Conservation (phyloP, 2,329 filamentous ascomycete genomes). For the Fusarium goolgardi region DNA sequence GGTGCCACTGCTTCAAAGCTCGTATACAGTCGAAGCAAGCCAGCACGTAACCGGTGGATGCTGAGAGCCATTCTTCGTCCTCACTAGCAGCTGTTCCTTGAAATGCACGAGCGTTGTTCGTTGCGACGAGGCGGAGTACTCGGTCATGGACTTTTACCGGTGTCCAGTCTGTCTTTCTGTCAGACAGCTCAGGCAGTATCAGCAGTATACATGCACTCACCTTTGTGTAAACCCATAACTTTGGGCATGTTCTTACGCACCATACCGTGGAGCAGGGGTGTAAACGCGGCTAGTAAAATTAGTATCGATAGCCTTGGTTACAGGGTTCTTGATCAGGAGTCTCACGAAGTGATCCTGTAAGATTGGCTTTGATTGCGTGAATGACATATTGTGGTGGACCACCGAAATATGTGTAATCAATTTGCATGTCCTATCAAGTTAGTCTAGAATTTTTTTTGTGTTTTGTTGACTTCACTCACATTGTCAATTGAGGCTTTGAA, state of each 20-base stretch:
- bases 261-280: constrained; percentile 8
- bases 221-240: neutral
- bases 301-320: rapidly evolving
- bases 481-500: constrained; percentile 28
- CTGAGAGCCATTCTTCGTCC: constrained; percentile 20
- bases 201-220: rapidly evolving
- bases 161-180: constrained; percentile 9
- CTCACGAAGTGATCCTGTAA: constrained; percentile 14
- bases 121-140: constrained; percentile 11
- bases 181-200: rapidly evolving
- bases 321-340: rapidly evolving
- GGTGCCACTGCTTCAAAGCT: constrained; percentile 27
- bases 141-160: constrained; percentile 15
- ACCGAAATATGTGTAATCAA: constrained; percentile 25
- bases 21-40: constrained; percentile 25
- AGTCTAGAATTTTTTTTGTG: rapidly evolving
- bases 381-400: constrained; percentile 24
- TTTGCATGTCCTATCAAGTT: constrained; percentile 18
- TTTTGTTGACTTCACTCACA: neutral
- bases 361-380: constrained; percentile 18
- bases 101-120: constrained; percentile 23
- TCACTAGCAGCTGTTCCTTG: constrained; percentile 21
- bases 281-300: neutral
- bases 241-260: constrained; percentile 15
- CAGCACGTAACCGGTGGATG: constrained; percentile 11